Evolutionary conservation across 768 basidiomycete species (phyloP), one percentile per base, ranked within the genome.

Genomic region (Saitozyma sp.): DNA sequence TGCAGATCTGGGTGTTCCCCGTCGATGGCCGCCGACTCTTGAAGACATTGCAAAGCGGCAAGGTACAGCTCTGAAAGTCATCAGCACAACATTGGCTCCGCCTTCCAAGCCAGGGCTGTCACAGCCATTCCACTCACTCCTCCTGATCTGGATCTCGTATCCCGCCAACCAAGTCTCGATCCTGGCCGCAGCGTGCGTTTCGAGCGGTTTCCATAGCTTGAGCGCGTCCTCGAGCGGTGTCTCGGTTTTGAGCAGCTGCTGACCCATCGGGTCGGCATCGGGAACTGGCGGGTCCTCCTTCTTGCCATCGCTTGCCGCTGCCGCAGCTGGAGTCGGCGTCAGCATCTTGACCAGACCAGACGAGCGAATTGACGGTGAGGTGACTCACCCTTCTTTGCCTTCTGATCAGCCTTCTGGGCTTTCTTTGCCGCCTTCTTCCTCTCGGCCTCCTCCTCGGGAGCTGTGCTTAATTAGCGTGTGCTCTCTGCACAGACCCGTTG

Each of bases 231-330:
- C 91, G 6, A 97, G 82, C 3, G 87, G 86, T 59, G 89, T 87
- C 1, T 85, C 66, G 16, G 83, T 82, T 37, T 82, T 78, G 40
- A 92, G 80, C 6, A 92, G 81, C 71, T 90, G 88, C 50, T 84
- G 71, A 20, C 94, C 95, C 17, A 89, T 86, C 0, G 90, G 90
- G 74, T 95, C 93, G 3, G 91, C 89, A 69, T 94, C 92, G 1
- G 74, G 74, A 3, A 69, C 60, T 9, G 64, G 62, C 9, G 59
- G 65, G 19, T 75, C 74, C 13, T 67, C 65, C 58, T 74, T 74
- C 61, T 74, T 71, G 19, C 56, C 46, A 39, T 62, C 66, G 13
- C 56, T 55, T 1, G 71, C 42, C 43, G 62, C 63, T 38, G 70
- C 66, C 10, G 66, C 61, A 19, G 65, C 69, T 62, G 29, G 29